Evolutionary conservation across 306 rosid species (phyloP), one percentile per base, ranked within the genome.

Genomic region (Corylus americana): DNA sequence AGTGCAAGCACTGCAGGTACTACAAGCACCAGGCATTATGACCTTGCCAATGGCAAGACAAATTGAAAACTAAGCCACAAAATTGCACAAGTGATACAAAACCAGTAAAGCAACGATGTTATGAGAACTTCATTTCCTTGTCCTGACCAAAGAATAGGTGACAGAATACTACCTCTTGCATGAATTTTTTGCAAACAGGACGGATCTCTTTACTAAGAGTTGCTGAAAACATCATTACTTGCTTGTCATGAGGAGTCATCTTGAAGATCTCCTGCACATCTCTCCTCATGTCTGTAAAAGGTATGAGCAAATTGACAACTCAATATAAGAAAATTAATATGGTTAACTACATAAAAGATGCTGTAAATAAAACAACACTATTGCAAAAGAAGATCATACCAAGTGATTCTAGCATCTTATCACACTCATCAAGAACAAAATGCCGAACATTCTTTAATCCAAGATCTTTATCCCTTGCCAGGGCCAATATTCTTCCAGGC

Each of bases 171-270:
- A 91, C 96, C 83, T 91, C 96, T 87, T 91, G 93, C 96, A 91
- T 91, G 80, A 91, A 91, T 25, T 91, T 91, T 89, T 91, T 91
- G 93, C 96, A 91, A 76, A 91, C 93, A 78, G 93, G 93, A 31
- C 93, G 90, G 50, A 91, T 91, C 53, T 91, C 96, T 81, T 89
- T 89, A 82, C 92, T 91, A 59, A 91, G 92, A 16, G 93, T 91
- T 54, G 93, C 93, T 12, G 96, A 89, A 88, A 91, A 89, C 93
- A 91, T 91, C 96, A 91, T 91, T 78, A 89, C 96, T 86, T 91
- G 92, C 84, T 91, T 91, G 77, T 91, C 92, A 79, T 91, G 96
- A 49, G 96, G 96, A 71, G 96, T 91, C 86, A 87, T 39, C 84
- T 83, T 91, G 78, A 91, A 89, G 71, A 89, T 91, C 79, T 86